A percentile compares a stretch with the other conserved stretches of the same genome.
Evolutionary conservation across 1,284 basidiomycete species (phyloP).

Genomic region (Dichomitus squalens): DNA sequence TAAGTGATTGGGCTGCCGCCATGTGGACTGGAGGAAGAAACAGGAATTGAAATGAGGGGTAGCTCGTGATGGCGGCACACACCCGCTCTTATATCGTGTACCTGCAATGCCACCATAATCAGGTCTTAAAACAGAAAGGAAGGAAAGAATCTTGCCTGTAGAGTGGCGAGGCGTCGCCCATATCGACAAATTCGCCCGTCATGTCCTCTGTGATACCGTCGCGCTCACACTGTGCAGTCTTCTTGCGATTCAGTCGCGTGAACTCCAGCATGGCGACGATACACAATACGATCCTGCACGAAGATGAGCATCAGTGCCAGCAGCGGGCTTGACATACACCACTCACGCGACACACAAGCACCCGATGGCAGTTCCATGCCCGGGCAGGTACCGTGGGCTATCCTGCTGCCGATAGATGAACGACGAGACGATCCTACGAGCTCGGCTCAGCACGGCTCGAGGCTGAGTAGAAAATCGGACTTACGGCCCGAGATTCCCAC

Average conservation of each 20-base stretch:
- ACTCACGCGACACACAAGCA: conserved; percentile 15
- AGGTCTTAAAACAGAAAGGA: too few relatives aligned
- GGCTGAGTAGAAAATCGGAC: background rate
- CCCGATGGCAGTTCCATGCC: conserved; percentile 16
- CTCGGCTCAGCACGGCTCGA: background rate
- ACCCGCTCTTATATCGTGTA: too few relatives aligned
- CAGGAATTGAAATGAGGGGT: too few relatives aligned
- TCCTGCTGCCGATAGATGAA: conserved; percentile 23
- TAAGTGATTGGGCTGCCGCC: too few relatives aligned
- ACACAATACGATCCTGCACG: conserved; percentile 6
- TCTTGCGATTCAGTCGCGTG: conserved; percentile 11
- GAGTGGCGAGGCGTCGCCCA: conserved; percentile 19
- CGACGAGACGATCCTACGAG: conserved; percentile 15
- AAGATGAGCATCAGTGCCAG: background rate
- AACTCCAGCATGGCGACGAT: conserved; percentile 13
- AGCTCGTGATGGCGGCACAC: too few relatives aligned
- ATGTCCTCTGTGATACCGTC: conserved; percentile 10
- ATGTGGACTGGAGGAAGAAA: too few relatives aligned
- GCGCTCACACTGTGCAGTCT: conserved; percentile 9
- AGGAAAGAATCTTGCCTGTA: conserved; percentile 10
- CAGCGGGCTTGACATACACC: background rate
- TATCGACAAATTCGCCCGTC: conserved; percentile 9
- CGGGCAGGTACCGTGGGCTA: conserved; percentile 18
- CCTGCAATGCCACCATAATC: too few relatives aligned
- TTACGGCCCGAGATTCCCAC: conserved; percentile 60